Evolutionary conservation across 2,329 filamentous ascomycete species (phyloP), one percentile per base, ranked within the genome.

Genomic region (Diaporthe nobilis): DNA sequence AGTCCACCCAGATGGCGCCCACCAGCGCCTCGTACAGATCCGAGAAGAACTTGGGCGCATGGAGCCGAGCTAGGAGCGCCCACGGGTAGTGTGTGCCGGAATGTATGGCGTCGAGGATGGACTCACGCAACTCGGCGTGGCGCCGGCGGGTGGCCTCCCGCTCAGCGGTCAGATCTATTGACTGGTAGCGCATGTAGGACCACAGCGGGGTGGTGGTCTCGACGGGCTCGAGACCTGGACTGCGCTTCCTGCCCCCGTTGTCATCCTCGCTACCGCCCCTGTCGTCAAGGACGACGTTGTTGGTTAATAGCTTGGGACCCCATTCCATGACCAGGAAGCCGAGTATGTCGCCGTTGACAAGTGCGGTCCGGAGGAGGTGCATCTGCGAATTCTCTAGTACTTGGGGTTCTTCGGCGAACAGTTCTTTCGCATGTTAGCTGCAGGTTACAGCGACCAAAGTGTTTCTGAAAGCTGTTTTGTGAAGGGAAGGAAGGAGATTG

Each of bases 1-100:
- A 94, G 82, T 98, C 97, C 28, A 98, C 86, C 87, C 94, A 98
- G 0, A 98, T 88, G 0, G 95, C 96, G 0, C 94, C 96, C 0
- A 98, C 83, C 0, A 97, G 82, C 44, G 91, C 90, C 85, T 98
- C 96, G 13, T 98, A 87, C 10, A 98, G 85, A 82, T 98, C 96
- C 0, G 94, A 96, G 83, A 94, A 93, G 83, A 94, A 94, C 81
- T 98, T 98, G 22, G 90, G 90, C 0, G 92, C 88, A 20, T 89
- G 87, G 0, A 97, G 86, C 0, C 89, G 87, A 0, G 91, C 87
- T 0, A 98, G 89, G 0, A 91, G 83, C 1, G 90, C 87, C 96
- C 96, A 98, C 0, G 96, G 97, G 80, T 96, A 97, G 22, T 85
- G 83, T 0, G 78, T 77, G 0, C 89, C 90, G 0, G 82, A 65